Percentiles rank a stretch among this genome's conserved stretches.
Conservation (phyloP, 1,284 basidiomycete species). For the Somion occarium region DNA sequence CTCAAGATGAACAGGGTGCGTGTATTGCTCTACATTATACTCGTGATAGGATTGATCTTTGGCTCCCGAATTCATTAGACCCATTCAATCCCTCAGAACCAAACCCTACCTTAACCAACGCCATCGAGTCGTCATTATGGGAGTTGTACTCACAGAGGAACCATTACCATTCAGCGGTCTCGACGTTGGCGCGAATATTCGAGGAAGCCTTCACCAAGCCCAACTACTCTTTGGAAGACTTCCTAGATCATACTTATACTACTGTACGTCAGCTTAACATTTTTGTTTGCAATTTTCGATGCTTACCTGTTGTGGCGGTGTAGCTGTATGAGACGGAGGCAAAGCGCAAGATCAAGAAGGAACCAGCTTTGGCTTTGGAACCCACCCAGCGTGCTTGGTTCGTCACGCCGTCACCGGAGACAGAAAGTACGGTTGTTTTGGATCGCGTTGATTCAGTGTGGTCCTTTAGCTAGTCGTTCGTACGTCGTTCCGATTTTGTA, state of each 20-base stretch:
- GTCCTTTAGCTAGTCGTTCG: slow-evolving; percentile 4
- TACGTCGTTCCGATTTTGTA: no score
- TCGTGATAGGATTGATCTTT: no score
- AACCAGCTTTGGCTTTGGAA: slow-evolving; percentile 63
- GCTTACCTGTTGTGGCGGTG: not conserved
- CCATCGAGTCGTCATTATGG: slow-evolving; percentile 88
- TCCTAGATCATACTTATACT: slow-evolving; percentile 92
- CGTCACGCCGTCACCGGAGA: slow-evolving; percentile 10
- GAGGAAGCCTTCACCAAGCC: slow-evolving; percentile 92
- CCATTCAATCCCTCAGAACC: slow-evolving; percentile 67
- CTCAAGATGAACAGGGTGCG: slow-evolving; percentile 38
- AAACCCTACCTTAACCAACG: slow-evolving; percentile 76
- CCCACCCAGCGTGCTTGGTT: slow-evolving; percentile 29
- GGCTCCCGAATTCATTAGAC: no score
- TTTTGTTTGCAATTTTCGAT: not conserved
- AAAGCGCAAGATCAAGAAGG: slow-evolving; percentile 75
- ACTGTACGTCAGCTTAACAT: slow-evolving; percentile 55
- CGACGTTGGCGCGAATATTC: slow-evolving; percentile 84
- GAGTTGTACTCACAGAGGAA: slow-evolving; percentile 77
- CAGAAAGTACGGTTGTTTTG: not conserved
- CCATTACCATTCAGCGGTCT: slow-evolving; percentile 85
- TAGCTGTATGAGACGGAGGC: slow-evolving; percentile 88
- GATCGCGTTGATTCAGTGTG: slow-evolving; percentile 7
- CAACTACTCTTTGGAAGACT: slow-evolving; percentile 90
- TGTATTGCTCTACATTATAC: no score